Evolutionary conservation across 371 early-diverging fungal genomes (phyloP), one percentile per base, ranked within the genome.

Genomic region (Mortierella polycephala): DNA sequence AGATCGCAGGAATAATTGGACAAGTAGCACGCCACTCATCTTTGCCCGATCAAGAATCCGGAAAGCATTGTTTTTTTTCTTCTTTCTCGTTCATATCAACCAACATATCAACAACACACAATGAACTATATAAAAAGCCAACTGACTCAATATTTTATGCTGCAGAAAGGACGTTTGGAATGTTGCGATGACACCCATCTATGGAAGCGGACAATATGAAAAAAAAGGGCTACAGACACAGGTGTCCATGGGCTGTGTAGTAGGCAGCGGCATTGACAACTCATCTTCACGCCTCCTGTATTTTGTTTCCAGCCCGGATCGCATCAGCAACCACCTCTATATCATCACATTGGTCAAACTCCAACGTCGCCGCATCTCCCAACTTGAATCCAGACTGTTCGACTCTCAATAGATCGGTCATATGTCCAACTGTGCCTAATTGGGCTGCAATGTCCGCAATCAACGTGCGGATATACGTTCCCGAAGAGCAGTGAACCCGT

Each of bases 391-490:
- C 75, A 0, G 81, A 82, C 59, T 85, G 85, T 59, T 82, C 77
- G 10, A 70, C 71, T 41, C 85, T 41, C 58, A 69, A 55, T 21
- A 85, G 68, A 23, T 82, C 71, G 5, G 82, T 71, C 76, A 86
- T 81, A 52, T 75, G 77, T 0, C 84, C 86, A 0, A 68, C 71
- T 13, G 82, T 82, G 3, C 74, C 83, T 18, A 85, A 59, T 5
- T 39, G 63, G 11, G 61, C 11, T 5, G 83, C 86, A 60, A 86
- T 79, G 54, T 86, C 86, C 13, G 80, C 64, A 39, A 86, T 72
- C 54, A 86, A 49, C 20, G 85, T 83, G 10, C 86, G 75, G 57
- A 86, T 84, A 68, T 85, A 86, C 10, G 85, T 85, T 21, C 86
- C 86, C n/a, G 83, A 81, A 30, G 82, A 75, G 57, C 85, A 85